Base-by-base conservation (phyloP, 2,329 filamentous ascomycete genomes). In the Cercospora zeina region DNA sequence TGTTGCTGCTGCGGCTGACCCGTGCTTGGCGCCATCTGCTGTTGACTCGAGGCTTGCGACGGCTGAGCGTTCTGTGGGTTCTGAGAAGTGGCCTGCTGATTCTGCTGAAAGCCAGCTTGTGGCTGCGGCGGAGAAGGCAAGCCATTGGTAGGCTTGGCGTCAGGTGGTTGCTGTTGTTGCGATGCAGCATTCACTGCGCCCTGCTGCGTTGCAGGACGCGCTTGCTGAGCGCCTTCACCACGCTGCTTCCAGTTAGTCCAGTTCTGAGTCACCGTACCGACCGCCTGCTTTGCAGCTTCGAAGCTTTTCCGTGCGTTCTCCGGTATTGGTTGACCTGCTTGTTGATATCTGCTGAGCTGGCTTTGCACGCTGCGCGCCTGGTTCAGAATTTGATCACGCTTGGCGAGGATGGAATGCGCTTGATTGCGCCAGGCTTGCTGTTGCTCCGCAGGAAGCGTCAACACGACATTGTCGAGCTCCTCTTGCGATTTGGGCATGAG, bases 1-100 rank as follows among this genome's bases (percentile, higher is more conserved):
- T 58, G 47, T 50, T 31, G 21, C 11, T 59, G 56, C 58, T 69
- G 69, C 34, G 68, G 62, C 54, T 68, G 65, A 21, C 63, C 61
- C 19, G 70, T 65, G 21, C 62, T 64, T 54, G 74, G 74, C 59
- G 74, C 72, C 63, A 75, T 76, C 58, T 73, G 73, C 47, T 61
- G 64, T 19, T 68, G 67, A 45, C 72, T 70, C 39, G 67, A 67
- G 45, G 70, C 65, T 21, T 67, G 65, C 54, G 73, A 68, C 62
- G 65, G 59, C 47, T 65, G 69, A 37, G 63, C 65, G 45, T 55
- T 56, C 60, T 65, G 66, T 47, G 66, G 66, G 31, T 65, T 67
- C 47, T 61, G 65, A 33, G 58, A 57, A 36, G 39, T 14, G 10
- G 31, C 27, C 54, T 63, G 59, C 36, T 65, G 61, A 54, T 51